Evolutionary conservation across 352 stramenopile genomes (phyloP).

Genomic region (Hyphochytrium catenoides): DNA sequence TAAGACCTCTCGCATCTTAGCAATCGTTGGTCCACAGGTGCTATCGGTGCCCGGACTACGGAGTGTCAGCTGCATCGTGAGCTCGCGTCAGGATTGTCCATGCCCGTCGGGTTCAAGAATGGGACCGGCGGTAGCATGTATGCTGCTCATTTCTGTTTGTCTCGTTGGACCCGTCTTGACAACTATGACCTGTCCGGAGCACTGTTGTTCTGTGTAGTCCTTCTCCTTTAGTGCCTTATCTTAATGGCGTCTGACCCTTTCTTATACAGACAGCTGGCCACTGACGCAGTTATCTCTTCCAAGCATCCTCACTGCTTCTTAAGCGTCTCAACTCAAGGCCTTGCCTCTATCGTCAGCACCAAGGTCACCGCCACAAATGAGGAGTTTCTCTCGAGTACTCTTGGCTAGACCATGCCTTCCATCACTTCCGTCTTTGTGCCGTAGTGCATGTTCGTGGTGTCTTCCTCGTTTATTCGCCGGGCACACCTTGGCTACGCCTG

Average conservation of each 20-base stretch:
- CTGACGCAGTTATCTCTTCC: constrained; percentile 50
- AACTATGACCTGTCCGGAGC: neutral
- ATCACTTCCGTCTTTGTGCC: too few species aligned
- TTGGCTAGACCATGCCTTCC: too few species aligned
- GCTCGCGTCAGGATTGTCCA: constrained; percentile 59
- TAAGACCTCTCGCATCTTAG: too few species aligned
- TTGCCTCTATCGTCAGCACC: constrained; percentile 62
- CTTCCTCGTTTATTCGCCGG: too few species aligned
- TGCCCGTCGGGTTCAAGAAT: constrained; percentile 77
- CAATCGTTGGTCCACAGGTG: too few species aligned
- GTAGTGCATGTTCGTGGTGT: too few species aligned
- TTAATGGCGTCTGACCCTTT: too few species aligned
- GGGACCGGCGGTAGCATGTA: constrained; percentile 51
- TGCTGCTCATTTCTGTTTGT: neutral
- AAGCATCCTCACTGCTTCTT: constrained; percentile 63
- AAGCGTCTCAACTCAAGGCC: constrained; percentile 52
- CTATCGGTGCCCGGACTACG: constrained; percentile 65
- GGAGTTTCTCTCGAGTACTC: neutral
- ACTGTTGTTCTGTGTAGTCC: neutral
- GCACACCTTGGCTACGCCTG: too few species aligned
- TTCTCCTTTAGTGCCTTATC: too few species aligned
- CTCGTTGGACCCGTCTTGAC: neutral
- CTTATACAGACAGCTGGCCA: constrained; percentile 31
- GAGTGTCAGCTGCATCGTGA: constrained; percentile 67
- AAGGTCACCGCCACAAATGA: constrained; percentile 10